A percentile compares a stretch with the other conserved stretches of the same genome.
Conservation (phyloP, 371 early-diverging fungal genomes). For the Lichtheimia corymbifera region DNA sequence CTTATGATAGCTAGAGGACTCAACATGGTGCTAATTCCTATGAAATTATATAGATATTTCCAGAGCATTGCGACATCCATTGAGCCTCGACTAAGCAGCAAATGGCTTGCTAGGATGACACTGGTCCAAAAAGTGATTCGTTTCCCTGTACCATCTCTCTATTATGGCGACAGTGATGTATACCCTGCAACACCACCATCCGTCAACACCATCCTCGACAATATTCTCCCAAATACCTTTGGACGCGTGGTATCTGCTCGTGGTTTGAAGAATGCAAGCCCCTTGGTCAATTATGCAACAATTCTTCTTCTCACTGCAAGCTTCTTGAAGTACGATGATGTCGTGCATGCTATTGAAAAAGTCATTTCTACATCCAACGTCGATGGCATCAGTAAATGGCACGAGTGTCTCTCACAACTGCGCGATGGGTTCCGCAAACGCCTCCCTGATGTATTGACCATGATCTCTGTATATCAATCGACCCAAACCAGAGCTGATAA, state of each 20-base stretch:
- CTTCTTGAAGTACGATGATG: slow-evolving; percentile 66
- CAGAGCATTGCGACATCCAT: slow-evolving; percentile 55
- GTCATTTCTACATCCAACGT: slow-evolving; percentile 25
- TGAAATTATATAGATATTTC: slow-evolving; percentile 59
- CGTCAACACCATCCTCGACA: slow-evolving; percentile 59
- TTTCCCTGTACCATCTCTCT: slow-evolving; percentile 70
- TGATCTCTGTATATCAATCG: slow-evolving; percentile 42
- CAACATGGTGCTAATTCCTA: not conserved
- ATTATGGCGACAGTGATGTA: slow-evolving; percentile 45
- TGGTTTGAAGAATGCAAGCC: slow-evolving; percentile 70
- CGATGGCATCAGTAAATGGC: slow-evolving; percentile 31
- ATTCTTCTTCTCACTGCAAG: slow-evolving; percentile 58
- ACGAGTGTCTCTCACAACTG: slow-evolving; percentile 29
- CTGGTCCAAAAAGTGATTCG: slow-evolving; percentile 68
- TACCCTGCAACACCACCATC: slow-evolving; percentile 65
- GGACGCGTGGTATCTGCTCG: slow-evolving; percentile 59
- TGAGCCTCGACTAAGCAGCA: slow-evolving; percentile 77
- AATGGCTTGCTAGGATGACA: slow-evolving; percentile 80
- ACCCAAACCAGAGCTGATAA: not conserved
- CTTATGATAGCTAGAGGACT: not conserved
- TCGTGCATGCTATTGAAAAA: slow-evolving; percentile 30
- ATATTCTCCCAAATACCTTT: slow-evolving; percentile 68
- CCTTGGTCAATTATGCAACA: slow-evolving; percentile 68
- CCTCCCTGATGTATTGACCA: slow-evolving; percentile 72
- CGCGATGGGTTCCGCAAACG: slow-evolving; percentile 69